Conservation (phyloP, 352 stramenopile genomes). For the Elongisporangium prolatum region DNA sequence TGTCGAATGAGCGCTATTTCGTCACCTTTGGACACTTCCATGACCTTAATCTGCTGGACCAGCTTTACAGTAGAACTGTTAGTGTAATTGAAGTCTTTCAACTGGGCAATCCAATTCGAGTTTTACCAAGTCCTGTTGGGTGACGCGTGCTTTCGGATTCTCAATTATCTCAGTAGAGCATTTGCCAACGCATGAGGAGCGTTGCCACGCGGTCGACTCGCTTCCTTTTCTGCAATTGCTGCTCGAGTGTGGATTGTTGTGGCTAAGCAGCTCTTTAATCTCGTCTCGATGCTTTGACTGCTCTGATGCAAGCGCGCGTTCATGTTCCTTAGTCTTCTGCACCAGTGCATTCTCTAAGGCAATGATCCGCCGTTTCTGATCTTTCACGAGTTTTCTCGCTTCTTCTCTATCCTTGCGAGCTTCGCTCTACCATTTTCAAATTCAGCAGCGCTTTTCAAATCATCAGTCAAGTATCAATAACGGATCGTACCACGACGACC, state of each 20-base stretch:
- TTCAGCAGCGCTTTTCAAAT: too few relatives aligned
- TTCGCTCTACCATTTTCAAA: slow-evolving; percentile 38
- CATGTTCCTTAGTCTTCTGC: slow-evolving; percentile 59
- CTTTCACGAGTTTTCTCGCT: slow-evolving; percentile 38
- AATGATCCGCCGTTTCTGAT: slow-evolving; percentile 45
- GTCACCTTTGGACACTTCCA: slow-evolving; percentile 62
- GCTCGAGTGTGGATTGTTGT: slow-evolving; percentile 18
- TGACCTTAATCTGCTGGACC: slow-evolving; percentile 32
- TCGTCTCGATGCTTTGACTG: slow-evolving; percentile 35
- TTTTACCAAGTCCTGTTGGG: slow-evolving; percentile 20
- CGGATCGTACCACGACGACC: slow-evolving; percentile 43
- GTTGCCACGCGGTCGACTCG: slow-evolving; percentile 8
- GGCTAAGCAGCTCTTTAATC: slow-evolving; percentile 50
- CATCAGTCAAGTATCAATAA: too few relatives aligned
- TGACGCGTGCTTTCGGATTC: slow-evolving; percentile 20
- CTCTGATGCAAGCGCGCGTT: slow-evolving; percentile 48
- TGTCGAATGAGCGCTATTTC: slow-evolving; percentile 70
- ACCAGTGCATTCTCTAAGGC: slow-evolving; percentile 40
- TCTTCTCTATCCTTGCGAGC: slow-evolving; percentile 73
- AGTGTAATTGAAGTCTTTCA: not conserved
- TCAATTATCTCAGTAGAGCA: slow-evolving; percentile 5
- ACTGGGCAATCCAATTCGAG: not conserved
- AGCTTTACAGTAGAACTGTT: slow-evolving; percentile 14
- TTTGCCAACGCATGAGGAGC: not conserved
- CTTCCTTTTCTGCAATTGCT: slow-evolving; percentile 11